These are phyloP conservation scores for Paramecium bursaria DNA, from an alignment of 73 alveolate species.

Conservation along the genomic window DNA sequence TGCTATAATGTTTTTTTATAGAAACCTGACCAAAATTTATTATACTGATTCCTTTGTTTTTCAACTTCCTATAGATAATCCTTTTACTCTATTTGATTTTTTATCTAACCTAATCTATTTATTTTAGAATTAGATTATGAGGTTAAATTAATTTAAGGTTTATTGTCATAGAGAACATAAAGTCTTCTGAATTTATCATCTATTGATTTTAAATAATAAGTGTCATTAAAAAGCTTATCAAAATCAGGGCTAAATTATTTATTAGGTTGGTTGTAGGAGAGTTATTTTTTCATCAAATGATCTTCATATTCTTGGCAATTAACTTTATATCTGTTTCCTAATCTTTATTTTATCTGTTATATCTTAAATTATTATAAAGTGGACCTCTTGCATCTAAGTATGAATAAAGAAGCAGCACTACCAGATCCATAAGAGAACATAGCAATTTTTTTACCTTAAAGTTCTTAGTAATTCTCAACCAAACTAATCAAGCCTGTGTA, in stretches of 20 bases:
- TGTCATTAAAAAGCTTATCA: conserved; percentile 84
- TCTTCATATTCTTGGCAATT: conserved; percentile 85
- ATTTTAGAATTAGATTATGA: too few species aligned
- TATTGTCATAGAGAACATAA: too few species aligned
- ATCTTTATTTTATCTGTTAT: conserved; percentile 72
- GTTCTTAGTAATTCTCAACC: conserved; percentile 79
- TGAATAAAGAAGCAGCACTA: conserved; percentile 95
- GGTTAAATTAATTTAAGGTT: too few species aligned
- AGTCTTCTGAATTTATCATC: conserved; percentile 94
- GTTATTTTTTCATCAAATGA: conserved; percentile 83
- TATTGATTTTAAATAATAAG: conserved; percentile 86
- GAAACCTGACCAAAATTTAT: conserved; percentile 63
- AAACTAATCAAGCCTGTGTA: conserved; percentile 86
- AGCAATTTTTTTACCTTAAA: conserved; percentile 84
- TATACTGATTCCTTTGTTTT: conserved; percentile 3
- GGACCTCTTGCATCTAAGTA: conserved; percentile 72
- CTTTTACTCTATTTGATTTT: too few species aligned
- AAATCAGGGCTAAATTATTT: conserved; percentile 77
- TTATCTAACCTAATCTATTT: conserved; percentile 26
- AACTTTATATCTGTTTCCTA: conserved; percentile 80
- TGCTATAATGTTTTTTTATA: conserved; percentile 60
- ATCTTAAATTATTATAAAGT: conserved; percentile 68
- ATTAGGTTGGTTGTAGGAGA: conserved; percentile 75
- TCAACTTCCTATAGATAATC: conserved; percentile 9
- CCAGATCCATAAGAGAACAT: conserved; percentile 99